phyloP scores from a whole-genome alignment of 192 early-diverging fungal species.

The Backusella morwellensis region DNA sequence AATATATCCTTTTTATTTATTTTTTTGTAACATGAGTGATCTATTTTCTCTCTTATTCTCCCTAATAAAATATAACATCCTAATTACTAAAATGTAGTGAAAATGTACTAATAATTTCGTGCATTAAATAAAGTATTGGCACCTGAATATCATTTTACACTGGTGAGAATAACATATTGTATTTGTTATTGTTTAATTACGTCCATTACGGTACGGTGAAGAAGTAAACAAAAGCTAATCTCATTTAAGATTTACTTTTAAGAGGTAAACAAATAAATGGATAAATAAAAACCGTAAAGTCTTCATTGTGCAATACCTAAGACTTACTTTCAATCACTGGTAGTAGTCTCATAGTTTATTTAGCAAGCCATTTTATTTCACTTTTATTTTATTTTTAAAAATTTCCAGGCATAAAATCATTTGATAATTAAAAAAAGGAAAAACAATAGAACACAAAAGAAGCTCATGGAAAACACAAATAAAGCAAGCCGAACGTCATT shows the following conservation, averaged over 20 bases:
- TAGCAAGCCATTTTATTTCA: background rate
- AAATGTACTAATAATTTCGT: background rate
- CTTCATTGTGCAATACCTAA: background rate
- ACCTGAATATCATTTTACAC: background rate
- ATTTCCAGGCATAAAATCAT: background rate
- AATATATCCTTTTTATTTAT: background rate
- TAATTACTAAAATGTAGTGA: background rate
- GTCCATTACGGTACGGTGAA: background rate
- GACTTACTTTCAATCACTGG: background rate
- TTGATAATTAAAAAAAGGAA: background rate
- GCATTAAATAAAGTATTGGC: background rate
- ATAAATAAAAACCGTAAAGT: background rate
- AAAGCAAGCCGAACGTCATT: background rate
- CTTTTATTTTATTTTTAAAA: background rate
- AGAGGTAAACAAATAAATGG: background rate
- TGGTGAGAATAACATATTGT: background rate
- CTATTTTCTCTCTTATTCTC: background rate
- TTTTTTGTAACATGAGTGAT: background rate
- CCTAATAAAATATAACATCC: background rate
- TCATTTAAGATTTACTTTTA: background rate
- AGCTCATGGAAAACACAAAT: background rate
- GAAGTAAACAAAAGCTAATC: background rate
- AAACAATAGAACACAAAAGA: background rate
- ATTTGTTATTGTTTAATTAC: background rate
- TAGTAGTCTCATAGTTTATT: background rate